Evolutionary conservation across 2,329 filamentous ascomycete species (phyloP), one percentile per base, ranked within the genome.

Genomic region (Alternaria atra): DNA sequence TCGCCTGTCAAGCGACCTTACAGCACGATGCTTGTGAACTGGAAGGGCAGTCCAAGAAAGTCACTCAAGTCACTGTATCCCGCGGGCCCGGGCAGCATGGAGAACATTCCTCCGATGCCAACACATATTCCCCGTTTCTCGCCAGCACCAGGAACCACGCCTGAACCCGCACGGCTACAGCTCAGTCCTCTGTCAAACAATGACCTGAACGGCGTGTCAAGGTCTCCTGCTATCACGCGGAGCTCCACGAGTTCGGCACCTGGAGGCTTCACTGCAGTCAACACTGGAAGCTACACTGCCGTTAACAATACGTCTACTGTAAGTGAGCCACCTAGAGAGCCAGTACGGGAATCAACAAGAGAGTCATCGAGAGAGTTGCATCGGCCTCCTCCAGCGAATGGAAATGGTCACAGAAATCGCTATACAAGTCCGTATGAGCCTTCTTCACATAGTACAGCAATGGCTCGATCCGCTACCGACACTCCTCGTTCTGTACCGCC

Each of bases 361-460:
- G 66, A 69, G 40, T 48, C 63, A 15, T 57, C 53, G 27, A 61
- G 56, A 34, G 58, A 61, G n/a, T 30, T 53, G 8, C 68, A 60
- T 34, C 67, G 58, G 29, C 30, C 48, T 12, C 66, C 67, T 20
- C 65, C 65, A 7, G 15, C 32, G 27, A 40, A 48, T 7, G 53
- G 55, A 23, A 58, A 64, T 44, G 63, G 69, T 30, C 63, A 70
- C 35, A 60, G 56, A n/a, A 61, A 63, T 46, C 64, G 55, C 23
- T 77, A 77, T 37, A 72, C 71, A 4, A 76, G 73, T 40, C 73
- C 73, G 1, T 76, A 76, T 54, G 71, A 74, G 35, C 65, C 70
- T 10, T 65, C 70, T 23, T 63, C 72, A 12, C 65, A 64, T 37
- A 61, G 51, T 35, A 47, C 61, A 10, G 35, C 65, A 5, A 40